phyloP scores from a whole-genome alignment of 768 basidiomycete genomes.

The Pleurotus giganteus region DNA sequence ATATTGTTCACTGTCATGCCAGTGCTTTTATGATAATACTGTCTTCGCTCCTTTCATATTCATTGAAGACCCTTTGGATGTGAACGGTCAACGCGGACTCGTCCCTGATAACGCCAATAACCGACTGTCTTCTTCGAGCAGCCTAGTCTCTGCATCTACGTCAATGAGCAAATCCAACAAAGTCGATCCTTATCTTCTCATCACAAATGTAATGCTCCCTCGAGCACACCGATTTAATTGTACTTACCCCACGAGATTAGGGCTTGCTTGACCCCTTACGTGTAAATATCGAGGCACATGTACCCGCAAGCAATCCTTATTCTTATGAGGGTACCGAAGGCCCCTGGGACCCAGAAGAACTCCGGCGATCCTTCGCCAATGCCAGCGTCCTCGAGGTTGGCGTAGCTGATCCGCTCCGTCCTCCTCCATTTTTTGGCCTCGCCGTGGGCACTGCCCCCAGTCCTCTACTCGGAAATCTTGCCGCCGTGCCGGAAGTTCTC shows the following conservation, averaged over 20 bases:
- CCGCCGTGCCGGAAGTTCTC: slow-evolving; percentile 21
- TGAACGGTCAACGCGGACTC: slow-evolving; percentile 53
- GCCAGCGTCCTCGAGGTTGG: slow-evolving; percentile 59
- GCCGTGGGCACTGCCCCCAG: slow-evolving; percentile 31
- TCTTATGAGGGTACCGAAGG: slow-evolving; percentile 62
- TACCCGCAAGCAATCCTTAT: slow-evolving; percentile 65
- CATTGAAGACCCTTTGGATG: slow-evolving; percentile 85
- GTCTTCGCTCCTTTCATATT: slow-evolving; percentile 96
- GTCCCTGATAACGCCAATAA: slow-evolving; percentile 36
- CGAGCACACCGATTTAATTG: too few relatives aligned
- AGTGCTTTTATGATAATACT: slow-evolving; percentile 98
- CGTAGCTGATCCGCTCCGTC: slow-evolving; percentile 35
- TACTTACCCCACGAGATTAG: too few relatives aligned
- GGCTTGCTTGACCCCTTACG: slow-evolving; percentile 67
- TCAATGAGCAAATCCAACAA: slow-evolving; percentile 59
- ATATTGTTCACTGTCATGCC: slow-evolving; percentile 3
- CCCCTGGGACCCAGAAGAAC: slow-evolving; percentile 65
- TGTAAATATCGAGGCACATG: slow-evolving; percentile 55
- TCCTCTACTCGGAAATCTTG: slow-evolving; percentile 24
- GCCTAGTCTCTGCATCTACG: slow-evolving; percentile 17
- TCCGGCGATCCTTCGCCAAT: slow-evolving; percentile 62
- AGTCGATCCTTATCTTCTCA: slow-evolving; percentile 91
- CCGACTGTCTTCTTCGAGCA: slow-evolving; percentile 36
- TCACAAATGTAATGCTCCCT: slow-evolving; percentile 78
- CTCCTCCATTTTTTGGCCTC: slow-evolving; percentile 32